Evolutionary conservation across 2,329 filamentous ascomycete species (phyloP), one percentile per base, ranked within the genome.

Genomic region (Diaporthe batatas): DNA sequence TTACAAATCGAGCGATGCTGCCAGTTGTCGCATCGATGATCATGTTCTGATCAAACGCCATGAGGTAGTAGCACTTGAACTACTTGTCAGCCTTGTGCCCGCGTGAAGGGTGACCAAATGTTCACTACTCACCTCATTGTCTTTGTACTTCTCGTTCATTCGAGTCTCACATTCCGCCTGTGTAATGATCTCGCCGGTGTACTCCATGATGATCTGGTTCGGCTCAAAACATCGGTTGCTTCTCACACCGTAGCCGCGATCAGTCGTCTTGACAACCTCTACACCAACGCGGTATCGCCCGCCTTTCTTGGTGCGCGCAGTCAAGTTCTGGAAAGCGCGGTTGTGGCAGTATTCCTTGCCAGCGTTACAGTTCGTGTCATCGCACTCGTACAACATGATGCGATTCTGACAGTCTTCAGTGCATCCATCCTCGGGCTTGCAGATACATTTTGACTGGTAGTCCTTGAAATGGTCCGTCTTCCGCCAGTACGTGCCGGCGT

Each of bases 11-110:
- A 79, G 96, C 96, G 82, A 98, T 97, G 76, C 94, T 97, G 78
- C 96, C 96, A 71, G 94, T 94, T 36, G 95, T 98, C 44, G 96
- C 96, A 84, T 99, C 96, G 76, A 99, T 97, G 78, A 98, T 97
- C 91, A 98, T 96, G 82, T 97, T 96, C 82, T 98, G 95, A 80
- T 98, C 95, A 80, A 98, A 98, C 71, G 94, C 95, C 96, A 99
- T 99, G 65, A 99, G 87, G 82, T 99, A 99, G 83, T 98, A 98
- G 83, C 95, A 98, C 94, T 98, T 77, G 16, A 44, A 67, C 5
- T 7, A 23, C 8, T 32, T 72, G 58, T 44, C 23, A 58, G 51
- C 34, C 58, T 25, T 39, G 23, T 23, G 0, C 21, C 23, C 29
- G 71, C 71, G 29, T 34, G 25, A 11, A 11, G 18, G 18, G 18